Base-by-base conservation (phyloP, 345 rosid genomes). In the Camelina neglecta region DNA sequence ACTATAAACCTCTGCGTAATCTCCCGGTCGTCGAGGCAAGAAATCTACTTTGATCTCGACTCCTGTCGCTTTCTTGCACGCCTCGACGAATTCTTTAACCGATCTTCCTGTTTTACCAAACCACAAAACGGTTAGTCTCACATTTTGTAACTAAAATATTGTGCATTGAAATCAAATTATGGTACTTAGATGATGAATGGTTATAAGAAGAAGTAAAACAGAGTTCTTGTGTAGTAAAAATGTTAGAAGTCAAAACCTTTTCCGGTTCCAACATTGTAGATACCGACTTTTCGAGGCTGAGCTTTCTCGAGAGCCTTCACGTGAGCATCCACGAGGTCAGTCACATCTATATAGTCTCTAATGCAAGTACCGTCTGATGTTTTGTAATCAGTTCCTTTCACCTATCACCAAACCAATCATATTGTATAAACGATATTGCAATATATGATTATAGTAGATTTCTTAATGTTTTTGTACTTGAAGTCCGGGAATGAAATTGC, bases 181-280 rank as follows among this genome's bases (percentile, higher is more conserved):
- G 26, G 9, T 8, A 26, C 21, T 4, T 4, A 23, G 11, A 41
- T 2, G 20, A 20, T 2, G 20, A 20, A 61, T 41, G 6, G 69
- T 49, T 29, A 65, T 16, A 48, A 29, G 21, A 36, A 29, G 15
- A 36, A 12, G 21, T 26, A 39, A 24, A 39, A 42, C 1, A 39
- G 41, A 56, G 56, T 69, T 16, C 4, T 66, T 23, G 31, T 47
- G 61, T 16, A 50, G 9, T 75, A 41, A 60, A 69, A 69, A 70
- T 55, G 66, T 55, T 55, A 6, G 16, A 21, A 21, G 45, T 70
- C 5, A 10, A 23, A 26, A 77, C 81, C 99, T 85, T 73, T 82
- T 69, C 99, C 99, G 1, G 99, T 95, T 65, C 99, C 99, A 15
- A 95, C 98, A 76, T 95, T 95, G 85, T 90, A 95, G 81, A 95